Evolutionary conservation across 1,284 basidiomycete species (phyloP), one percentile per base, ranked within the genome.

Genomic region (Cryptococcus maquisensis): DNA sequence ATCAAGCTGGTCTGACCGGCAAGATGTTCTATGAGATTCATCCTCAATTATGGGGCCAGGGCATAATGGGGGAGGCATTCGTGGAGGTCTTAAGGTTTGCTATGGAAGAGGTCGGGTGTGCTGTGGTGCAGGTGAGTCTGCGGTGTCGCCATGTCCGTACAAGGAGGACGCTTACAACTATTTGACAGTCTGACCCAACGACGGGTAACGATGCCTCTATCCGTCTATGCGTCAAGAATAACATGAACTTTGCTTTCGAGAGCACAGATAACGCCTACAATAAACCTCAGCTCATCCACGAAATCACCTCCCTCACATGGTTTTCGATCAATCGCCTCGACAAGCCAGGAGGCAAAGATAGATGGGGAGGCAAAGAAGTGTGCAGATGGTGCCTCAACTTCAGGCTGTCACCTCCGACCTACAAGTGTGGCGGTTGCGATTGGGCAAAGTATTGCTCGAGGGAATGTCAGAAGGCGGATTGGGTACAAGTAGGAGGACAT

Each of bases 381-480:
- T 73, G 71, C 49, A 56, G 73, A 36, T 74, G 72, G 72, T 74
- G 73, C 55, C 55, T 68, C 54, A 72, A 72, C 53, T 62, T 65
- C 46, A 54, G 65, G 20, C 42, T 60, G 2, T 44, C 52, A 3
- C 44, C 54, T 5, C 63, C 67, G 0, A 52, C 52, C 0, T 42
- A 65, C 2, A n/a, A 40, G 6, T 73, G 73, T 47, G 16, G 36
- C 3, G 21, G 53, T 3, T 75, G 73, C 49, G 60, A 64, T 12
- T 75, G 71, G 71, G 73, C 70, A 15, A 65, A 61, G 50, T 75
- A 75, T 57, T 75, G 73, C 60, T 72, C 70, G 16, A 55, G 67
- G 18, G 69, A 71, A 48, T 75, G 73, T 56, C 70, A 70, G 56
- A 49, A 61, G 16, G 73, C 73, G 8, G 71, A 75, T 52, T 73